phyloP scores from a whole-genome alignment of 2,329 filamentous ascomycete species.

The Xenosphaeropsis pyriputrescens region DNA sequence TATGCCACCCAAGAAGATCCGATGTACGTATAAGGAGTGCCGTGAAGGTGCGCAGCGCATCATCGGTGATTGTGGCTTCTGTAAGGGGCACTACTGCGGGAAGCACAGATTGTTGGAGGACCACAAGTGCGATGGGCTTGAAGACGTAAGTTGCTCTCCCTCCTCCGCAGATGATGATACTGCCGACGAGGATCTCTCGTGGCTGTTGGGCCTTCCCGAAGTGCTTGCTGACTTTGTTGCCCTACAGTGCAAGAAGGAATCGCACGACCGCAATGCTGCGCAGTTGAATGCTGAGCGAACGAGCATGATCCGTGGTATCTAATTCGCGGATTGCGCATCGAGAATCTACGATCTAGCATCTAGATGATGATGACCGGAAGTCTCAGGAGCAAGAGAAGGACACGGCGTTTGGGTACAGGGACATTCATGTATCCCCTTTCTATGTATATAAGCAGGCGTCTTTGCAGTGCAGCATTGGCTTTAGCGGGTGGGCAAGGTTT shows the following conservation, averaged over 20 bases:
- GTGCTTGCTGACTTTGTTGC: slow-evolving; percentile 21
- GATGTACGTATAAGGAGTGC: slow-evolving; percentile 84
- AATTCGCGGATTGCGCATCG: slow-evolving; percentile 13
- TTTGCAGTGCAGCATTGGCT: too few species aligned
- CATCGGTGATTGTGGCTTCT: slow-evolving; percentile 93
- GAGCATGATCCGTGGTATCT: slow-evolving; percentile 85
- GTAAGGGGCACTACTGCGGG: slow-evolving; percentile 83
- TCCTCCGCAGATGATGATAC: neutral
- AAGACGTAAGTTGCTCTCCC: slow-evolving; percentile 50
- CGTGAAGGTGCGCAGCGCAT: slow-evolving; percentile 79
- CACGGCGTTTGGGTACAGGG: too few species aligned
- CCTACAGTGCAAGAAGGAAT: slow-evolving; percentile 80
- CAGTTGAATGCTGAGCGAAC: slow-evolving; percentile 89
- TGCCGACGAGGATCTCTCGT: slow-evolving; percentile 16
- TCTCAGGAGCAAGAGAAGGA: too few species aligned
- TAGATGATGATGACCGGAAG: too few species aligned
- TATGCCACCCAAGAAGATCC: slow-evolving; percentile 63
- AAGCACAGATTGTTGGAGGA: slow-evolving; percentile 90
- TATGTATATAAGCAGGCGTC: too few species aligned
- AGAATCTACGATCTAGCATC: too few species aligned
- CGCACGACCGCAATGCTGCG: slow-evolving; percentile 83
- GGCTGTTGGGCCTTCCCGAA: slow-evolving; percentile 26
- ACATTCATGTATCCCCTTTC: too few species aligned
- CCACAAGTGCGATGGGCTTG: slow-evolving; percentile 82
- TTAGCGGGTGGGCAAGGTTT: too few species aligned